These are phyloP conservation scores for Fragaria vesca DNA, from an alignment of 306 rosid genomes.

Conservation along the genomic window DNA sequence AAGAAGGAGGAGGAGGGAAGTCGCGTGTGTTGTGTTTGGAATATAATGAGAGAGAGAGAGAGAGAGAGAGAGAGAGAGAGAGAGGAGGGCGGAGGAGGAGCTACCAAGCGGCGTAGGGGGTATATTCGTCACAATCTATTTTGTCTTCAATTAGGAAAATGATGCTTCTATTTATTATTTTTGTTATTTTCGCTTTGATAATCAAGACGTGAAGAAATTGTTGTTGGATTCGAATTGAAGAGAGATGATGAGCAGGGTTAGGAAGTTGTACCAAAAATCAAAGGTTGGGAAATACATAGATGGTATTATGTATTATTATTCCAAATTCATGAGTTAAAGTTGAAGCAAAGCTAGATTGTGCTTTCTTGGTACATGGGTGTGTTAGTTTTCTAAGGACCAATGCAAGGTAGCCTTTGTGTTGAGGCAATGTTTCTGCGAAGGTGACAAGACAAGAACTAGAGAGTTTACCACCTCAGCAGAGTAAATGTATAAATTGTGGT, in stretches of 20 bases:
- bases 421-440: no score
- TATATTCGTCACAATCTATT: slow-evolving; percentile 21
- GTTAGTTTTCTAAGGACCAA: slow-evolving; percentile 5
- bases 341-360: slow-evolving; percentile 42
- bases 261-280: no score
- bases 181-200: neutral
- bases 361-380: slow-evolving; percentile 24
- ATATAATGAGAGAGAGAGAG: neutral
- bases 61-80: no score
- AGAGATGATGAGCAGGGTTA: neutral
- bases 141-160: neutral
- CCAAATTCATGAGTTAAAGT: neutral
- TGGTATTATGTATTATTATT: no score
- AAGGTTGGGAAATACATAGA: neutral
- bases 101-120: slow-evolving; percentile 29
- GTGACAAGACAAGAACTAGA: no score
- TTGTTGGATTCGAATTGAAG: neutral
- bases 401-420: slow-evolving; percentile 28
- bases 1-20: slow-evolving; percentile 3
- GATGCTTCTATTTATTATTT: neutral
- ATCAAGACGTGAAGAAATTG: no score
- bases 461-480: no score
- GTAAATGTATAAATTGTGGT: no score
- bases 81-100: neutral
- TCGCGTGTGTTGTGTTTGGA: neutral